Evolutionary conservation across 768 basidiomycete genomes (phyloP).

Genomic region (Tricholoma sp.): DNA sequence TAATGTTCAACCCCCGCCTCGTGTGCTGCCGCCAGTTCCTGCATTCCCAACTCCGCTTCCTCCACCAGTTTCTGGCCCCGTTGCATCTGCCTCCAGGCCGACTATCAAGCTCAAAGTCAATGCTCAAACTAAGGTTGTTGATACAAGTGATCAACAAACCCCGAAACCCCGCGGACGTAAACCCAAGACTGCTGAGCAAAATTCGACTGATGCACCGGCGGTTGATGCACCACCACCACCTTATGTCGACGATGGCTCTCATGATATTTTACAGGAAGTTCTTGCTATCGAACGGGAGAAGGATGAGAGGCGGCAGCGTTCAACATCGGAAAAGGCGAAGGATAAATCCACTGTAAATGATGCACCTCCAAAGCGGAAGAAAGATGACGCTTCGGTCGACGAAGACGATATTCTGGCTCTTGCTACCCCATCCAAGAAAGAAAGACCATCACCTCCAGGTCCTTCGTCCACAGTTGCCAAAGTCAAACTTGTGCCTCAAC

Average conservation of each 20-base stretch:
- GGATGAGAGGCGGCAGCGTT: constrained; percentile 47
- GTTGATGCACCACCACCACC: constrained; percentile 61
- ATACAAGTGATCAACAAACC: constrained; percentile 25
- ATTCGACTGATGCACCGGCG: constrained; percentile 26
- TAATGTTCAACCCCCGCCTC: constrained; percentile 18
- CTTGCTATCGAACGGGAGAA: constrained; percentile 73
- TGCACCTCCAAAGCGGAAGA: constrained; percentile 55
- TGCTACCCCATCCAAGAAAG: constrained; percentile 60
- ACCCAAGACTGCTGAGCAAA: constrained; percentile 33
- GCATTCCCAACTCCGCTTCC: constrained; percentile 29
- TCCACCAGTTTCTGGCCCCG: constrained; percentile 8
- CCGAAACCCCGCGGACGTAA: constrained; percentile 38
- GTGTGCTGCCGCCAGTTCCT: constrained; percentile 33
- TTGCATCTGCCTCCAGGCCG: constrained; percentile 38
- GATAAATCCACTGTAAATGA: constrained; percentile 33
- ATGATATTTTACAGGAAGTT: constrained; percentile 77
- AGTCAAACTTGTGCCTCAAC: constrained; percentile 18
- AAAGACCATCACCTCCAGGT: constrained; percentile 37
- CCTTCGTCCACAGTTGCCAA: constrained; percentile 21
- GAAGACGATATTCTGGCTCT: constrained; percentile 64
- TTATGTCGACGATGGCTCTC: constrained; percentile 76
- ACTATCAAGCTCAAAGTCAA: constrained; percentile 68
- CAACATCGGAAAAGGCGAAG: constrained; percentile 33
- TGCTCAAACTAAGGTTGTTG: constrained; percentile 25
- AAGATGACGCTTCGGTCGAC: constrained; percentile 29